These are phyloP conservation scores for Botrytis paeoniae DNA, from an alignment of 2,329 filamentous ascomycete genomes.

Conservation along the genomic window DNA sequence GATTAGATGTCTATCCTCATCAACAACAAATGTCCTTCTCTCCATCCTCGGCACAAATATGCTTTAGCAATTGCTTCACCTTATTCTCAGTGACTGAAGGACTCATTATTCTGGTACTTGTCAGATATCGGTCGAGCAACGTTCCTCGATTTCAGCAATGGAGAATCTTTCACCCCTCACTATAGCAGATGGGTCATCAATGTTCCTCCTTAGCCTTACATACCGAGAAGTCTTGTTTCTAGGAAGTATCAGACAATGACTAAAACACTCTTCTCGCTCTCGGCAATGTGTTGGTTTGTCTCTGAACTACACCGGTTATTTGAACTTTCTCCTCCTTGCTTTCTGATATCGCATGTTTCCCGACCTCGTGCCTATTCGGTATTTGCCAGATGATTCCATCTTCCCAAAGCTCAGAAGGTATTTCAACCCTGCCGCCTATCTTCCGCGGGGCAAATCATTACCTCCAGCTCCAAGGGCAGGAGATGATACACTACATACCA, in stretches of 20 bases:
- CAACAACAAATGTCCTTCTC: background rate
- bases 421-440: background rate
- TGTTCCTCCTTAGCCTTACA: background rate
- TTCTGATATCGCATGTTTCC: background rate
- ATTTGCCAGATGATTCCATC: background rate
- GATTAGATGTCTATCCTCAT: background rate
- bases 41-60: background rate
- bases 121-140: too few species aligned
- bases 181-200: background rate
- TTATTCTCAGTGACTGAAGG: too few species aligned
- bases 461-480: too few species aligned
- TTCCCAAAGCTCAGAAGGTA: too few species aligned
- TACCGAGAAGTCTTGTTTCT: background rate
- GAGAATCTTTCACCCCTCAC: background rate
- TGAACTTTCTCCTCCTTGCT: background rate
- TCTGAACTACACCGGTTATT: background rate
- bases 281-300: background rate
- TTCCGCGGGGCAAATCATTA: background rate
- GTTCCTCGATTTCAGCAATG: background rate
- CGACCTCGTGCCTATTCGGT: too few species aligned
- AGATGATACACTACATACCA: constrained; percentile 8
- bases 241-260: background rate
- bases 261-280: background rate
- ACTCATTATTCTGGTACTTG: background rate
- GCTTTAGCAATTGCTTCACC: background rate